phyloP scores from a whole-genome alignment of 352 stramenopile species.

The Pythium brassicae region DNA sequence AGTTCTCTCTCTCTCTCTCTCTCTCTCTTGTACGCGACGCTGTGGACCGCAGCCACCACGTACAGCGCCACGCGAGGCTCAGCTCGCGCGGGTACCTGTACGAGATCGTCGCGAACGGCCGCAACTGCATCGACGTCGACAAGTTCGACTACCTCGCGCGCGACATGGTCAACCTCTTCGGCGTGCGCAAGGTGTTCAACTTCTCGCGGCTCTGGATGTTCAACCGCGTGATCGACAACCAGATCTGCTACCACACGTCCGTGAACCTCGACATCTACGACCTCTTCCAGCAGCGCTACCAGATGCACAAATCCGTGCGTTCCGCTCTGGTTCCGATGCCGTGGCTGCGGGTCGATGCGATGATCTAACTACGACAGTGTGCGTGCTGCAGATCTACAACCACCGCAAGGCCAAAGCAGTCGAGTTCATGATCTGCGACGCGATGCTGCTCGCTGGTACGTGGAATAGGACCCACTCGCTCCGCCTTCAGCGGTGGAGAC shows the following conservation, averaged over 20 bases:
- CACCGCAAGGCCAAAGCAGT: conserved; percentile 87
- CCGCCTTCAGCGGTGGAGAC: too few species aligned
- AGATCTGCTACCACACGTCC: conserved; percentile 89
- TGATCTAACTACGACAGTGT: neutral
- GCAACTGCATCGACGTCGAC: conserved; percentile 90
- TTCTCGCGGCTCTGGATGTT: conserved; percentile 77
- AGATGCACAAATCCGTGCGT: conserved; percentile 57
- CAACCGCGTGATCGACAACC: conserved; percentile 79
- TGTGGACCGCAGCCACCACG: conserved; percentile 31
- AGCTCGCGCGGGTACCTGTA: conserved; percentile 79
- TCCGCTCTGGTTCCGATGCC: neutral
- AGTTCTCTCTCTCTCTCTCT: too few species aligned
- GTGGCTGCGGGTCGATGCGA: neutral
- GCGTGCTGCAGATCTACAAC: conserved; percentile 68
- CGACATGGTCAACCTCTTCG: conserved; percentile 85
- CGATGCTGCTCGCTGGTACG: conserved; percentile 61
- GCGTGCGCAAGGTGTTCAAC: conserved; percentile 73
- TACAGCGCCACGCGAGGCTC: conserved; percentile 26
- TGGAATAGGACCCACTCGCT: too few species aligned
- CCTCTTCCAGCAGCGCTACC: conserved; percentile 86
- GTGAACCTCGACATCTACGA: conserved; percentile 87
- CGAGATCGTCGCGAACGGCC: conserved; percentile 88
- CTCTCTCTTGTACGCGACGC: too few species aligned
- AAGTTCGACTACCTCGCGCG: conserved; percentile 91
- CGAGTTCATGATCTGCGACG: conserved; percentile 90